phyloP scores from a whole-genome alignment of 2,329 filamentous ascomycete species.

The Aureobasidium sp. region DNA sequence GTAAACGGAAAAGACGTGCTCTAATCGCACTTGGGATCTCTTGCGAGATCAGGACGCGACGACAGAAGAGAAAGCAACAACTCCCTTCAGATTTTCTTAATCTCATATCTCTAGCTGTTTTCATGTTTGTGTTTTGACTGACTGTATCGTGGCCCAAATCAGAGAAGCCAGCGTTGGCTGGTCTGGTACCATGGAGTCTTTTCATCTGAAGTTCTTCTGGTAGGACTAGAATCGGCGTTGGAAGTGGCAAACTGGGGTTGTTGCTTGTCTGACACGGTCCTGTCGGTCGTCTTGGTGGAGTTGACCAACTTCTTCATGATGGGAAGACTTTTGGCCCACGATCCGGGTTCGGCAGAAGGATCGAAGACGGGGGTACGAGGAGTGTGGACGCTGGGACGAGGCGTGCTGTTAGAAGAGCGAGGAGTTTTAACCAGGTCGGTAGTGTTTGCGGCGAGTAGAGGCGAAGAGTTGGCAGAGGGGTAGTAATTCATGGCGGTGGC shows the following conservation, averaged over 20 bases:
- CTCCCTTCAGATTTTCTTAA: neutral
- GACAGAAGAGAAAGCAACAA: neutral
- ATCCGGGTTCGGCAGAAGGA: neutral
- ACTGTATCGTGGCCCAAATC: neutral
- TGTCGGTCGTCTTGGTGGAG: neutral
- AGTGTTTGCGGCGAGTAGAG: neutral
- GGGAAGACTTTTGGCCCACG: neutral
- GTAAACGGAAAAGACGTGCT: neutral
- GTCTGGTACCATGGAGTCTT: constrained; percentile 12
- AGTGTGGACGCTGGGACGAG: neutral
- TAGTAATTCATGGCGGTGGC: constrained; percentile 1
- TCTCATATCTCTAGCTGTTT: neutral
- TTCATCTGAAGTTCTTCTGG: neutral
- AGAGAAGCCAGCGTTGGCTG: constrained; percentile 11
- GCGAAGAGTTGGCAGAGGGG: neutral
- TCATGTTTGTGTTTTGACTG: constrained; percentile 5
- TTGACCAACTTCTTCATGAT: neutral
- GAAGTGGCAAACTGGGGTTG: neutral
- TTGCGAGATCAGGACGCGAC: neutral
- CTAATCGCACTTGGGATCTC: neutral
- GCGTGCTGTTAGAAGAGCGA: neutral
- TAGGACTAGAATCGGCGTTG: neutral
- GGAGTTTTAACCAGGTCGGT: neutral
- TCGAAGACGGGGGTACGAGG: neutral
- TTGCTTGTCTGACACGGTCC: neutral